phyloP scores from a whole-genome alignment of 2,329 filamentous ascomycete species.

The Trichoderma sp. region DNA sequence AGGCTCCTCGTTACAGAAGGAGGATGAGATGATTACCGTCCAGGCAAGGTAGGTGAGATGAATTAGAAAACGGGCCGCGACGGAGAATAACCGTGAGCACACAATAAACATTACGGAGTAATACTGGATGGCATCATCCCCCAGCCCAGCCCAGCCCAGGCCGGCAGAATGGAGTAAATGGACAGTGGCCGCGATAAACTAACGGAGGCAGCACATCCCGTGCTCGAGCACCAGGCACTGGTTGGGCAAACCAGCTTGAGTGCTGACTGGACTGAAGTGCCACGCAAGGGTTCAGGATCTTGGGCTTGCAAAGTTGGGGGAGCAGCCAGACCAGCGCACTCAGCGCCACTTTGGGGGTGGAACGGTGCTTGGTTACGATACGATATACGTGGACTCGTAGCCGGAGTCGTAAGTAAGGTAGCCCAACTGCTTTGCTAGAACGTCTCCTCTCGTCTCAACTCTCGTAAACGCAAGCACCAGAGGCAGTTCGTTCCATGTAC shows the following conservation, averaged over 20 bases:
- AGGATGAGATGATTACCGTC: not conserved
- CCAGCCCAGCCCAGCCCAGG: not conserved
- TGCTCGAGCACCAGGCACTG: not conserved
- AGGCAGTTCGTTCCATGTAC: not conserved
- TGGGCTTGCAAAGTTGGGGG: not conserved
- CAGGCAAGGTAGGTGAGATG: not conserved
- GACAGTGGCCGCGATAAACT: not conserved
- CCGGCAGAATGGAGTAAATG: not conserved
- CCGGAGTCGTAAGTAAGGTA: not conserved
- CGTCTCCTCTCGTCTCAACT: not conserved
- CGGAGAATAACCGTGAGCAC: conserved; percentile 11
- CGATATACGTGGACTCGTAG: not conserved
- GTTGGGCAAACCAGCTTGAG: not conserved
- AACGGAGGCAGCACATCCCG: conserved; percentile 4
- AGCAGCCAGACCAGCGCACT: not conserved
- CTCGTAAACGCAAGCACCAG: not conserved
- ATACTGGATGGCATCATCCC: conserved; percentile 9
- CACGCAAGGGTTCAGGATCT: not conserved
- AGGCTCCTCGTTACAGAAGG: not conserved
- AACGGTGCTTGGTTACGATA: not conserved
- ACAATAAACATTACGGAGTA: conserved; percentile 6
- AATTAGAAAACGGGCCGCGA: conserved; percentile 5
- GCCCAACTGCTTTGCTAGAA: not conserved
- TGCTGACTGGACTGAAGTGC: not conserved
- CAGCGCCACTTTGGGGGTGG: not conserved